A percentile compares a stretch with the other conserved stretches of the same genome.
Evolutionary conservation across 768 basidiomycete genomes (phyloP).

Genomic region (Brasilioporus rufonigricans): DNA sequence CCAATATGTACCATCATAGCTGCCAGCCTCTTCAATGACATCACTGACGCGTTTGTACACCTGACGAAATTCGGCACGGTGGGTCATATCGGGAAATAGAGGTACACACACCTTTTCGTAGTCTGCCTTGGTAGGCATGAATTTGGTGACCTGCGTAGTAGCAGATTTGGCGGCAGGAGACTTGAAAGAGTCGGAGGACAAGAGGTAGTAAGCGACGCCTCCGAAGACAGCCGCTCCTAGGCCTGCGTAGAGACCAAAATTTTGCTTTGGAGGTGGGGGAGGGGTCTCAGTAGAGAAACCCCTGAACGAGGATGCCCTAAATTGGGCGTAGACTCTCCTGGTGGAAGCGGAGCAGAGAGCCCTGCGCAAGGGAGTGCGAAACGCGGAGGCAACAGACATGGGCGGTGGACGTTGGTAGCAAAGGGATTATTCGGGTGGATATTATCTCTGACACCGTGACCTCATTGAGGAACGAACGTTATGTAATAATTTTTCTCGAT

Average conservation of each 20-base stretch:
- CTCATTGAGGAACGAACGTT: background rate
- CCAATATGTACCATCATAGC: conserved; percentile 72
- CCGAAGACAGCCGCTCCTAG: conserved; percentile 60
- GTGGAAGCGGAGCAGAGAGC: conserved; percentile 33
- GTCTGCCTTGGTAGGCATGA: conserved; percentile 77
- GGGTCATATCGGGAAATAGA: background rate
- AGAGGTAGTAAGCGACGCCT: conserved; percentile 64
- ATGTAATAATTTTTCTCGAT: conserved; percentile 15
- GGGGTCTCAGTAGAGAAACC: conserved; percentile 56
- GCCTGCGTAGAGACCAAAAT: conserved; percentile 55
- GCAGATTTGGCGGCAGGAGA: conserved; percentile 59
- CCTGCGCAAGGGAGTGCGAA: conserved; percentile 52
- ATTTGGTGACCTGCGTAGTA: conserved; percentile 60
- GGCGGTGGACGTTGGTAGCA: conserved; percentile 8
- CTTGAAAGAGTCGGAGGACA: conserved; percentile 44
- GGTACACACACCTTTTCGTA: conserved; percentile 71
- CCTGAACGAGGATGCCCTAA: conserved; percentile 48
- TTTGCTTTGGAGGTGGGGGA: conserved; percentile 48
- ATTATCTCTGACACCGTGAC: conserved; percentile 5
- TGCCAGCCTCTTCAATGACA: conserved; percentile 60
- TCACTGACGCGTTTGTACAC: conserved; percentile 91
- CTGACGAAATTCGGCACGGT: conserved; percentile 32
- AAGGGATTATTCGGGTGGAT: conserved; percentile 1
- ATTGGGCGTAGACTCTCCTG: conserved; percentile 26
- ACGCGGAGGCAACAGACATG: conserved; percentile 54